Percentiles rank a stretch among this genome's conserved stretches.
Evolutionary conservation across 2,329 filamentous ascomycete species (phyloP).

Genomic region (Hypoxylon sp.): DNA sequence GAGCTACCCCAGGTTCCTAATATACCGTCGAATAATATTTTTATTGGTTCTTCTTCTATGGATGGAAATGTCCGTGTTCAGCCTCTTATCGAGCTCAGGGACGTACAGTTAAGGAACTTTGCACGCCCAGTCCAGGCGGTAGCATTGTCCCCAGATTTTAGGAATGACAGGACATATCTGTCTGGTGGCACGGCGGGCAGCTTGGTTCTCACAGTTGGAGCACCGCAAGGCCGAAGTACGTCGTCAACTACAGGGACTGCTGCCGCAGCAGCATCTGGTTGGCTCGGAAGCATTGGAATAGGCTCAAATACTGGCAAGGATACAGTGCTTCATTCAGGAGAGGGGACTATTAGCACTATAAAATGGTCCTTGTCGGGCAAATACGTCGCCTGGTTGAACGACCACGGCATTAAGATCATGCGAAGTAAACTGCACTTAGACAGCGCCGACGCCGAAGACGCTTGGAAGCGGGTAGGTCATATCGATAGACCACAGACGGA

Average conservation of each 20-base stretch:
- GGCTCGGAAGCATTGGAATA: constrained; percentile 90
- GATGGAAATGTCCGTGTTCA: constrained; percentile 96
- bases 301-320: constrained; percentile 86
- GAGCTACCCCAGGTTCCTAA: constrained; percentile 74
- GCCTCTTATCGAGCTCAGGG: constrained; percentile 87
- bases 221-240: constrained; percentile 83
- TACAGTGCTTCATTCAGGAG: constrained; percentile 88
- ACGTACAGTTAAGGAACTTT: constrained; percentile 94
- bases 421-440: constrained; percentile 87
- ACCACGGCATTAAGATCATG: constrained; percentile 98
- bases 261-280: constrained; percentile 86
- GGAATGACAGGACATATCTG: constrained; percentile 87
- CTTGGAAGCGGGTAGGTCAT: constrained; percentile 96
- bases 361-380: constrained; percentile 95
- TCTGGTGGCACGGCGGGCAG: constrained; percentile 92
- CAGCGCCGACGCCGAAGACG: constrained; percentile 80
- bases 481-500: constrained; percentile 88
- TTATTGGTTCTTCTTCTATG: constrained; percentile 93
- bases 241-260: constrained; percentile 90
- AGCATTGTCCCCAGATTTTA: constrained; percentile 95
- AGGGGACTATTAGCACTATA: constrained; percentile 90
- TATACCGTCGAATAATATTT: constrained; percentile 89
- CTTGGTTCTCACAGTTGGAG: constrained; percentile 87
- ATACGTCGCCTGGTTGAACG: constrained; percentile 95
- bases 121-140: constrained; percentile 92